These are phyloP conservation scores for Alternaria sp. DNA, from an alignment of 2,329 filamentous ascomycete species.

Conservation along the genomic window DNA sequence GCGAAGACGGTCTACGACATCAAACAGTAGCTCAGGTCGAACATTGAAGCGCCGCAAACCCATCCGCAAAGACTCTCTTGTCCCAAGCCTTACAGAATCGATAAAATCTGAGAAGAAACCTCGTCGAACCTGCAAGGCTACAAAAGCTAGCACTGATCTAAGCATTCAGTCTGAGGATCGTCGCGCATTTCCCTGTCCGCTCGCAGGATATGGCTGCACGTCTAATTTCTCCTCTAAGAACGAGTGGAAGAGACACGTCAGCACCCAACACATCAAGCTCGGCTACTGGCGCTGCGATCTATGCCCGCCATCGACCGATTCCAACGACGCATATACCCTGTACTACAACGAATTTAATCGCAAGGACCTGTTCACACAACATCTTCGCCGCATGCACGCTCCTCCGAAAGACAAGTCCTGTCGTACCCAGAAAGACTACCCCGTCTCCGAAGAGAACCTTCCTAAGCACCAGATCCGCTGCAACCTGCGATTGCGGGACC, in stretches of 20 bases:
- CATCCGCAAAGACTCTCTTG: slow-evolving; percentile 35
- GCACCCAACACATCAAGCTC: slow-evolving; percentile 78
- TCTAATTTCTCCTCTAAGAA: slow-evolving; percentile 83
- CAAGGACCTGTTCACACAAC: slow-evolving; percentile 90
- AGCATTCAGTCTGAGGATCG: slow-evolving; percentile 26
- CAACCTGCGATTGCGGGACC: slow-evolving; percentile 65
- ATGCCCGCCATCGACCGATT: slow-evolving; percentile 56
- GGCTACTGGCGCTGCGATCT: slow-evolving; percentile 79
- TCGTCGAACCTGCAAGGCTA: slow-evolving; percentile 23
- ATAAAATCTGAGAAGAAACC: slow-evolving; percentile 32
- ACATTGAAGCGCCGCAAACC: slow-evolving; percentile 30
- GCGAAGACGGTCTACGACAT: slow-evolving; percentile 40
- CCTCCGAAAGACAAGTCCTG: slow-evolving; percentile 51
- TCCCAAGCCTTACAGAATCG: slow-evolving; percentile 15
- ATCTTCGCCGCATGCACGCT: slow-evolving; percentile 84
- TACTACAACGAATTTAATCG: slow-evolving; percentile 78
- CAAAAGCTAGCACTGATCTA: slow-evolving; percentile 20
- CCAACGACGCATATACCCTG: slow-evolving; percentile 36
- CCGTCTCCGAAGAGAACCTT: slow-evolving; percentile 62
- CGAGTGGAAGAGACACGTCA: slow-evolving; percentile 92
- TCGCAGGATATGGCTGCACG: slow-evolving; percentile 77
- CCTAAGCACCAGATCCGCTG: slow-evolving; percentile 67
- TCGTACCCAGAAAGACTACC: slow-evolving; percentile 56
- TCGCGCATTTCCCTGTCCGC: slow-evolving; percentile 77
- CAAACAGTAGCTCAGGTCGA: slow-evolving; percentile 30